These are phyloP conservation scores for Penicillium coprophilum DNA, from an alignment of 495 filamentous ascomycete genomes.

Conservation along the genomic window DNA sequence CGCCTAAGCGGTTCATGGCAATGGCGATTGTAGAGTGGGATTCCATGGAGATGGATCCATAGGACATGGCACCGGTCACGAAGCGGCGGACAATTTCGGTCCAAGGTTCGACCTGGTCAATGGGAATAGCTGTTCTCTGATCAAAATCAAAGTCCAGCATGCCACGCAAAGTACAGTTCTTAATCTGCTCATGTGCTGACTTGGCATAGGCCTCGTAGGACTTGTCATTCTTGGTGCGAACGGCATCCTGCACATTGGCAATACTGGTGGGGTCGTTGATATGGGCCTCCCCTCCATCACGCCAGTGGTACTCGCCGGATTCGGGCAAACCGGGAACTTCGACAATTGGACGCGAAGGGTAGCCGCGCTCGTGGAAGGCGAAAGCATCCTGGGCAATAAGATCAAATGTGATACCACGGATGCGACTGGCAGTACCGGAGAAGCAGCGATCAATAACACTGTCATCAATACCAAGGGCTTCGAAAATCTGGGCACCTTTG, in stretches of 20 bases:
- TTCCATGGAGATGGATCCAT: slow-evolving; percentile 99
- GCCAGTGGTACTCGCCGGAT: slow-evolving; percentile 99
- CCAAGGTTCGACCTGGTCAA: slow-evolving; percentile 99
- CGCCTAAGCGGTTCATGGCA: slow-evolving; percentile 96
- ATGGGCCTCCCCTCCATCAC: slow-evolving; percentile 97
- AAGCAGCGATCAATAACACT: slow-evolving; percentile 96
- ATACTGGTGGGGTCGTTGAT: slow-evolving; percentile 95
- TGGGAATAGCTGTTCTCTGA: slow-evolving; percentile 78
- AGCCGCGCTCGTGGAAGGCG: slow-evolving; percentile 94
- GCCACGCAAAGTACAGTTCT: slow-evolving; percentile 93
- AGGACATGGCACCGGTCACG: slow-evolving; percentile 99
- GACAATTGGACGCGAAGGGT: slow-evolving; percentile 77
- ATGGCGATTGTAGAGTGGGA: slow-evolving; percentile 96
- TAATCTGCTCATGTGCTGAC: slow-evolving; percentile 95
- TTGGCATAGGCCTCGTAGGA: slow-evolving; percentile 98
- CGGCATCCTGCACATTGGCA: slow-evolving; percentile 97
- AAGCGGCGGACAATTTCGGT: slow-evolving; percentile 98
- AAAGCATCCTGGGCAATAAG: slow-evolving; percentile 96
- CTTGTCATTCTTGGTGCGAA: slow-evolving; percentile 98
- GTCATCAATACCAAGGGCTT: slow-evolving; percentile 97
- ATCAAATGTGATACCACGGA: slow-evolving; percentile 94
- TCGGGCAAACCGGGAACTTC: slow-evolving; percentile 84
- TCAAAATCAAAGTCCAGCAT: slow-evolving; percentile 98
- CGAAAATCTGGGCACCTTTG: slow-evolving; percentile 99
- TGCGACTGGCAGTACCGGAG: slow-evolving; percentile 90